phyloP scores from a whole-genome alignment of 2,329 filamentous ascomycete genomes.

The Aureobasidium sp. region DNA sequence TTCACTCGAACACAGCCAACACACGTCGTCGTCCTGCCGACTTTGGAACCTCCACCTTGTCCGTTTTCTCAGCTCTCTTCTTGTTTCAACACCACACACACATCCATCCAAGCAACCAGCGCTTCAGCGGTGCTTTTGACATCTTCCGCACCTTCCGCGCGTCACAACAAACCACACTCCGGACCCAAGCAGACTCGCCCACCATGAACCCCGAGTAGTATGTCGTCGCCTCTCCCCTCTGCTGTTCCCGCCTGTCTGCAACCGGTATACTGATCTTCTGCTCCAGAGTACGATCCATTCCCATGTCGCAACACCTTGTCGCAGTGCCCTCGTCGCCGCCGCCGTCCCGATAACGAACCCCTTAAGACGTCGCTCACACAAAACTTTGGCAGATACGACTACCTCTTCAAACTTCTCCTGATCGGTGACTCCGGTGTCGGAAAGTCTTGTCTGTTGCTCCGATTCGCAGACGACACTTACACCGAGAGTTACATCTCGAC shows the following conservation, averaged over 20 bases:
- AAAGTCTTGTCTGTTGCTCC: slow-evolving; percentile 97
- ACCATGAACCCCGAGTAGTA: slow-evolving; percentile 93
- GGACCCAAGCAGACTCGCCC: slow-evolving; percentile 22
- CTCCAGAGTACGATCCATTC: background rate
- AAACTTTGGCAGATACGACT: slow-evolving; percentile 75
- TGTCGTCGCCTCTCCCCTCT: slow-evolving; percentile 33
- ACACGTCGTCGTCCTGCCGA: background rate
- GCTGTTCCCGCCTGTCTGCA: background rate
- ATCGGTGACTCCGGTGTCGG: slow-evolving; percentile 99
- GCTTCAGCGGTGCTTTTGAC: background rate
- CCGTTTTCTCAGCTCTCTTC: background rate
- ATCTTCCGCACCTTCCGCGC: background rate
- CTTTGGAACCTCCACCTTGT: background rate
- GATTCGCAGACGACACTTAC: slow-evolving; percentile 98
- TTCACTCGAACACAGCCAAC: slow-evolving; percentile 7
- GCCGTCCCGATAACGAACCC: slow-evolving; percentile 2
- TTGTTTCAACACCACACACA: background rate
- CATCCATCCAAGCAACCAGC: background rate
- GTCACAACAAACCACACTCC: slow-evolving; percentile 10
- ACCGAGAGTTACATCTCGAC: slow-evolving; percentile 99
- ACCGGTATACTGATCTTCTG: background rate
- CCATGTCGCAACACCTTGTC: background rate
- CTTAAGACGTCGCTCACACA: slow-evolving; percentile 6
- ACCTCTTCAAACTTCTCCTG: slow-evolving; percentile 99
- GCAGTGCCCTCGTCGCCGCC: background rate